Base-by-base conservation (phyloP, 345 rosid genomes). In the Arabidopsis suecica region DNA sequence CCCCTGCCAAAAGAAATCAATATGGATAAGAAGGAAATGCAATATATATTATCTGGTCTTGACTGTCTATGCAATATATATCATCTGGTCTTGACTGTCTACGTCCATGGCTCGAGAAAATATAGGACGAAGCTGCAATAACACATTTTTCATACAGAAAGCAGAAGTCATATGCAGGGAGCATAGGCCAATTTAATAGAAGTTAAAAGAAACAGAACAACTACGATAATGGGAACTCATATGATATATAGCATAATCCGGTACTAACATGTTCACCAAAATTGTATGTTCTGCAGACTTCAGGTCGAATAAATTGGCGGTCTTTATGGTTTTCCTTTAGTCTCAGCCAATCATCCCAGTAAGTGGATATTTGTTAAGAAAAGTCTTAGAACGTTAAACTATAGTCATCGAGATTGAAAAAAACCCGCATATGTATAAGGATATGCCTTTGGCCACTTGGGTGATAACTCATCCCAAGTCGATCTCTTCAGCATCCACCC, bases 391-490 rank as follows among this genome's bases (percentile, higher is more conserved):
- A 16, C 18, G 55, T 41, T 54, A 70, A 61, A 78, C 45, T 38
- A 65, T 61, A 62, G 58, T 28, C 41, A 53, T 48, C 65, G 37
- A 73, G 47, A 80, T 25, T 13, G 59, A 36, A 49, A 71, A 60
- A 25, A 38, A 38, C 0, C 2, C 3, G 9, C 38, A 36, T 5
- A n/a, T 42, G 10, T 55, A 74, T 54, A 82, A 88, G 96, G 97
- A 95, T 95, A 95, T 95, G 99, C 99, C 75, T 90, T 92, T 47
- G 98, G 99, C 99, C 99, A 96, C 86, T 96, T 96, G 18, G 97
- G 99, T 71, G 99, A 96, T 54, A 96, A 88, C 82, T 93, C 99
- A 81, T 89, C 91, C 99, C 99, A 96, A 61, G 82, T 86, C 45
- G 87, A 65, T 82, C 75, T 87, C 61, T 89, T 72, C 82, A 96